Evolutionary conservation across 2,329 filamentous ascomycete genomes (phyloP), one percentile per base, ranked within the genome.

Genomic region (Thelonectria olida): DNA sequence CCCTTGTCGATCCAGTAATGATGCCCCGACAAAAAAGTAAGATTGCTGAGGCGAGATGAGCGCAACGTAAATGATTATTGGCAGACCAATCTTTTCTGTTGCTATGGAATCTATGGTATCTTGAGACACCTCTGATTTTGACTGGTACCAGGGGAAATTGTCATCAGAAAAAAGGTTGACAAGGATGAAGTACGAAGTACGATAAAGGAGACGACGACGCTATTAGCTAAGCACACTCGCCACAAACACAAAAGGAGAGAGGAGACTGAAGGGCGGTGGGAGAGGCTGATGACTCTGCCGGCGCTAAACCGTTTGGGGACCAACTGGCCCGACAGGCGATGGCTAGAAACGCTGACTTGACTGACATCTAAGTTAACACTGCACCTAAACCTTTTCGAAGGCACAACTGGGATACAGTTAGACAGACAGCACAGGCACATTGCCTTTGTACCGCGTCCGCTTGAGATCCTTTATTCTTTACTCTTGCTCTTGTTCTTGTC

Each of bases 241-340:
- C 50, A 58, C 62, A 62, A n/a, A n/a, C 62, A 9, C 8, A 42
- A 20, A 39, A 13, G 6, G 4, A n/a, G 3, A 9, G 52, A 38
- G 54, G 39, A 49, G 57, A 15, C 41, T 34, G 6, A 34, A 36
- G 42, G 49, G 55, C 52, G 50, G 41, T 47, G 36, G 44, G 48
- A 55, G 62, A 64, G 50, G 61, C 63, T 58, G 62, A 65, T 59
- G 66, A 65, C 57, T 64, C 59, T 67, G 60, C 59, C 61, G 66
- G 55, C 66, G 65, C 69, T 71, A 72, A 52, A 55, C 62, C 58
- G 59, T 65, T 68, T 70, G 53, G 54, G 67, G 65, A 55, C 66
- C 57, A 61, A 51, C 52, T 63, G 51, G 38, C 23, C 44, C 41
- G 39, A 57, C 57, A 36, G 51, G 38, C 45, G 19, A 54, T 45